Evolutionary conservation across 2,329 filamentous ascomycete genomes (phyloP).

Genomic region (Chalara sp.): DNA sequence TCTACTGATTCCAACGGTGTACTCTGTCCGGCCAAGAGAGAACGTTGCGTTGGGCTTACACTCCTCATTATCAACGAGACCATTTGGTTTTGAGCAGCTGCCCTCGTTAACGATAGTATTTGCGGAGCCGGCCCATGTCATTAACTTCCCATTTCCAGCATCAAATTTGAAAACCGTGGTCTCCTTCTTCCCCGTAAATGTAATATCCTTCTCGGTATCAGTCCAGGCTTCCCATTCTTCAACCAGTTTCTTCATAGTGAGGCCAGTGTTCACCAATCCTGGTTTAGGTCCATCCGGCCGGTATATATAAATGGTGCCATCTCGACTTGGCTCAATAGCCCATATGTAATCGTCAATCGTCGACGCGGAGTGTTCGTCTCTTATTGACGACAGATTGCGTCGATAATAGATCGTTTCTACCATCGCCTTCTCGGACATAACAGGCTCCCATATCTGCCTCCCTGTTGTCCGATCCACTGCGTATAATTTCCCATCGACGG

Average conservation of each 20-base stretch:
- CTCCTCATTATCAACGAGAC: constrained; percentile 53
- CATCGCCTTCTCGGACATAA: constrained; percentile 79
- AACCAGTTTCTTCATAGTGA: constrained; percentile 82
- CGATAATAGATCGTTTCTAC: constrained; percentile 82
- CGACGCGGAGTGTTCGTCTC: constrained; percentile 49
- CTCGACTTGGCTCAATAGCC: constrained; percentile 87
- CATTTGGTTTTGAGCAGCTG: constrained; percentile 67
- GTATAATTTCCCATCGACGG: constrained; percentile 95
- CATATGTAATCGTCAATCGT: constrained; percentile 82
- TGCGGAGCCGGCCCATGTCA: constrained; percentile 76
- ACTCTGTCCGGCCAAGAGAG: constrained; percentile 80
- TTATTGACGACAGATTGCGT: constrained; percentile 54
- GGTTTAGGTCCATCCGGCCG: constrained; percentile 54
- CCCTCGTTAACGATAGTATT: constrained; percentile 62
- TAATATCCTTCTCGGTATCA: constrained; percentile 66
- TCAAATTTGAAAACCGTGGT: constrained; percentile 86
- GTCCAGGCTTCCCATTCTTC: constrained; percentile 74
- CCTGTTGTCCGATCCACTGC: constrained; percentile 85
- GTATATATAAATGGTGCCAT: constrained; percentile 84
- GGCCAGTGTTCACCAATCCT: constrained; percentile 58
- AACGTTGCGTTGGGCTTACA: constrained; percentile 77
- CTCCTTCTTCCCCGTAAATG: constrained; percentile 88
- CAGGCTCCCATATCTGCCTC: constrained; percentile 68
- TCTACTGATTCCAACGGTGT: constrained; percentile 79
- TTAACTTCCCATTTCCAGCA: constrained; percentile 72